Conservation (phyloP, 345 rosid species). For the Eucalyptus fibrosa region DNA sequence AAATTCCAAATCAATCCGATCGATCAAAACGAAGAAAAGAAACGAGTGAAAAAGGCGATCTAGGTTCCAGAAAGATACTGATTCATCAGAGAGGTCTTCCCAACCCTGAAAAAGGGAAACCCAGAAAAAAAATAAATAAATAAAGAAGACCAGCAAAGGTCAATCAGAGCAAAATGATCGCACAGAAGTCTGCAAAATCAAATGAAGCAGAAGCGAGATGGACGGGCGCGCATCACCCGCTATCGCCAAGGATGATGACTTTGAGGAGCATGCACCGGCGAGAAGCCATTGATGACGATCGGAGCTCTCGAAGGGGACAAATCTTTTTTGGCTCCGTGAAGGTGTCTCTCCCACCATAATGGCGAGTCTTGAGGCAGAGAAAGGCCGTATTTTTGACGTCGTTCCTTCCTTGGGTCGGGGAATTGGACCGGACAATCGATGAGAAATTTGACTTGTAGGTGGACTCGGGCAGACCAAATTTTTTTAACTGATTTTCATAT, state of each 20-base stretch:
- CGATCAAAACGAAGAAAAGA: neutral
- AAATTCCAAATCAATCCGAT: neutral
- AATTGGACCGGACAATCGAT: neutral
- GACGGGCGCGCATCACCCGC: neutral
- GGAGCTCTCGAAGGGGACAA: neutral
- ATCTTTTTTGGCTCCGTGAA: neutral
- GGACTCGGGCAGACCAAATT: neutral
- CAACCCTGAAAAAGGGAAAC: neutral
- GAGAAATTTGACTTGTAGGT: neutral
- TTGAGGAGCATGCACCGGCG: conserved; percentile 3
- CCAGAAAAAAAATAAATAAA: neutral
- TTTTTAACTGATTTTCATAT: neutral
- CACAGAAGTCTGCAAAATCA: neutral
- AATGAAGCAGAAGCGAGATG: neutral
- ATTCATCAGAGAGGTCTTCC: conserved; percentile 7
- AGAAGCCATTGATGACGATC: neutral
- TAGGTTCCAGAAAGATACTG: neutral
- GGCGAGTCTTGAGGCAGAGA: neutral
- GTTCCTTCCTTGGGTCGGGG: neutral
- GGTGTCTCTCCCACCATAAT: neutral
- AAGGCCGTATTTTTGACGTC: neutral
- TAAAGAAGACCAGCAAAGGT: neutral
- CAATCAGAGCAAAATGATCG: neutral
- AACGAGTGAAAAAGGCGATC: neutral
- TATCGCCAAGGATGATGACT: conserved; percentile 5